Percentiles rank a stretch among this genome's conserved stretches.
These are phyloP conservation scores for Clarireedia monteithiana DNA, from an alignment of 2,329 filamentous ascomycete species.

Conservation along the genomic window DNA sequence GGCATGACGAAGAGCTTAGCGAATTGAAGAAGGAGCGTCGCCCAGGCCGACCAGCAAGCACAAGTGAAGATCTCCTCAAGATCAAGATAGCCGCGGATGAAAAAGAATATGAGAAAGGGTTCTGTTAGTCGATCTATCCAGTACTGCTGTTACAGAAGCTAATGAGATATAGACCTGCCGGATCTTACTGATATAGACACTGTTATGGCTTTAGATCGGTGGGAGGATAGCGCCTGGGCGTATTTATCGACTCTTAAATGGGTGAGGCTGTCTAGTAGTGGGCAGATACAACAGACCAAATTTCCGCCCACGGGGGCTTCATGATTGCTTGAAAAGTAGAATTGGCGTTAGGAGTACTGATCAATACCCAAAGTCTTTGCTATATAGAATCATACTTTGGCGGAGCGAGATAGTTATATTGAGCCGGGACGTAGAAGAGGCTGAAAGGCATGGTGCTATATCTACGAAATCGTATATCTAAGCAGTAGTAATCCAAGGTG, in stretches of 20 bases:
- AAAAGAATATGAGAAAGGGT: conserved; percentile 76
- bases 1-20: conserved; percentile 64
- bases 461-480: too few relatives aligned
- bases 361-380: conserved; percentile 11
- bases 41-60: conserved; percentile 69
- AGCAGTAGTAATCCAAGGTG: too few relatives aligned
- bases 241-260: conserved; percentile 70
- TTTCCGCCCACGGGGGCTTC: conserved; percentile 63
- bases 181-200: conserved; percentile 65
- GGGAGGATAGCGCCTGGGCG: conserved; percentile 85
- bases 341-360: conserved; percentile 11
- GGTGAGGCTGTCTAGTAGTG: conserved; percentile 61
- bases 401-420: background rate
- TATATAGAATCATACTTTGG: background rate
- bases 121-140: conserved; percentile 49
- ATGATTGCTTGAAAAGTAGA: conserved; percentile 14
- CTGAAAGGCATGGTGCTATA: too few relatives aligned
- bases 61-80: conserved; percentile 69
- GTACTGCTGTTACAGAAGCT: background rate
- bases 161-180: conserved; percentile 50
- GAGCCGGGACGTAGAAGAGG: background rate
- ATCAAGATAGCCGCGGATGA: conserved; percentile 62
- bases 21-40: conserved; percentile 61
- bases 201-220: conserved; percentile 57
- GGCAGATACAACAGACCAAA: conserved; percentile 57